Percentiles rank a stretch among this genome's conserved stretches.
Conservation (phyloP, 441 rosid genomes). For the Populus hybrid region DNA sequence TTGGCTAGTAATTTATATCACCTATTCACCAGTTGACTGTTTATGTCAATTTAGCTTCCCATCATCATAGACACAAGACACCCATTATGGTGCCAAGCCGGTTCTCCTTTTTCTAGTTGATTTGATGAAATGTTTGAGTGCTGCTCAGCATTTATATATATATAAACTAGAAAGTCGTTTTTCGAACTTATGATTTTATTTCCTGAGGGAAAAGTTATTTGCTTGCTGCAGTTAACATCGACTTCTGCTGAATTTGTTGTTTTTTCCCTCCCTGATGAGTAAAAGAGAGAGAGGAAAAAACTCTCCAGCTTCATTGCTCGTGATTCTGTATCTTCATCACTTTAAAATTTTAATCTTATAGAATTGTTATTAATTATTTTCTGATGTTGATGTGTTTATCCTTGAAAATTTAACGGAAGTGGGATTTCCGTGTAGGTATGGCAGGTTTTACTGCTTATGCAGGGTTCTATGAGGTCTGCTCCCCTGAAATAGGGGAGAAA, state of each 20-base stretch:
- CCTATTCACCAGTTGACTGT: background rate
- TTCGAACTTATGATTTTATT: too few species aligned
- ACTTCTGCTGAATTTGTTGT: background rate
- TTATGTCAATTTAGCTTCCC: background rate
- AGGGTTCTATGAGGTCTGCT: slow-evolving; percentile 68
- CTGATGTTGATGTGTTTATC: background rate
- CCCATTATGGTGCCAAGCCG: background rate
- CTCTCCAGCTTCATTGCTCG: background rate
- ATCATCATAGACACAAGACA: background rate
- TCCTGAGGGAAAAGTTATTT: too few species aligned
- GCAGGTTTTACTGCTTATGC: slow-evolving; percentile 79
- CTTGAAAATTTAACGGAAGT: background rate
- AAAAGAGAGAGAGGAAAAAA: background rate
- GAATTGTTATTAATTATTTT: background rate
- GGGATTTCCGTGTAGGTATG: slow-evolving; percentile 51
- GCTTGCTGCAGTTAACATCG: background rate
- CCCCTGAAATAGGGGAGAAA: slow-evolving; percentile 60
- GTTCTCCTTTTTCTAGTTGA: background rate
- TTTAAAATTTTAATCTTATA: too few species aligned
- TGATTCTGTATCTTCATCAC: background rate
- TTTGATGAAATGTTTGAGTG: background rate
- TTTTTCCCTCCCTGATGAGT: background rate
- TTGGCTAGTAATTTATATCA: background rate
- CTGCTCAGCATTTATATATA: background rate
- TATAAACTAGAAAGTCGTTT: background rate